Conservation (phyloP, 73 alveolate genomes). For the Paramecium sonneborni region DNA sequence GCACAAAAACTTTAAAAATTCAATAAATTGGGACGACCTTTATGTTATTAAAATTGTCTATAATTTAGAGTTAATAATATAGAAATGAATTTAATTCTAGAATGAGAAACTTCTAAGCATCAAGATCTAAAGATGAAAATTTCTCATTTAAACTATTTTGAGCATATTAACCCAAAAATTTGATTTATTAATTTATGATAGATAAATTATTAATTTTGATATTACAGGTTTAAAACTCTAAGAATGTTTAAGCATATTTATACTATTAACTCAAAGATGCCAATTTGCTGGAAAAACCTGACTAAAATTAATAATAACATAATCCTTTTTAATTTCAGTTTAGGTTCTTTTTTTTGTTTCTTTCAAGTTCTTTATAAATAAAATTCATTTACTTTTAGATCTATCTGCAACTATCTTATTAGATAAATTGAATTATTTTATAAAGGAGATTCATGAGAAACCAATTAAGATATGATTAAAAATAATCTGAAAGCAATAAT, state of each 20-base stretch:
- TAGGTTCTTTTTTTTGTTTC: neutral
- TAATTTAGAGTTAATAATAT: neutral
- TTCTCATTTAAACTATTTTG: conserved; percentile 50
- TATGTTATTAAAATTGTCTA: conserved; percentile 18
- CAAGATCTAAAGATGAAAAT: conserved; percentile 58
- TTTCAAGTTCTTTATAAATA: neutral
- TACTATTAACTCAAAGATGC: conserved; percentile 51
- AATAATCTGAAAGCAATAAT: too few species aligned
- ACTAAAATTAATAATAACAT: neutral
- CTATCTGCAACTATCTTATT: too few species aligned
- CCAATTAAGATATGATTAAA: too few species aligned
- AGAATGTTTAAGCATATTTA: conserved; percentile 15
- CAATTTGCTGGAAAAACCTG: neutral
- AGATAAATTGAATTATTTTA: too few species aligned
- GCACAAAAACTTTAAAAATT: conserved; percentile 15
- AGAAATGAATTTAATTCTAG: conserved; percentile 7
- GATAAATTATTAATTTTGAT: conserved; percentile 18
- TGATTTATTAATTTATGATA: conserved; percentile 21
- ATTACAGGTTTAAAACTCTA: conserved; percentile 40
- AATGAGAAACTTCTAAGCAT: conserved; percentile 52
- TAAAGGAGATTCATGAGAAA: too few species aligned
- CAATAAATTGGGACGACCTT: conserved; percentile 48
- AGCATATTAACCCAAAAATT: conserved; percentile 35
- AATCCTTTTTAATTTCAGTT: conserved; percentile 52
- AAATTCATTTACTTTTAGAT: neutral